These are phyloP conservation scores for Hanseniaspora osmophila DNA, from an alignment of 805 yeast genomes.

Conservation along the genomic window DNA sequence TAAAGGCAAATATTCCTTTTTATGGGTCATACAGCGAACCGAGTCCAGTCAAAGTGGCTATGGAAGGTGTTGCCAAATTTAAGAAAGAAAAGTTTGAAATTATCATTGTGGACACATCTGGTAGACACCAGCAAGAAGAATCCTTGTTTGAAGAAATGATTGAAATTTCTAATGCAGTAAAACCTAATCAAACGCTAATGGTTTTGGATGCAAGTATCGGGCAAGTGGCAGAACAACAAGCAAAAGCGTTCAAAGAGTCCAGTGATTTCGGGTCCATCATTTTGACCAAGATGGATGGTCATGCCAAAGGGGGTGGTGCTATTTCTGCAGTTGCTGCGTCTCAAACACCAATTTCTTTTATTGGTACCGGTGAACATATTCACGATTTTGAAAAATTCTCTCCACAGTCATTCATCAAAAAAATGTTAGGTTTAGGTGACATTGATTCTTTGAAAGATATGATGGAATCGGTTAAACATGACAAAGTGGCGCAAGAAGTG, in stretches of 20 bases:
- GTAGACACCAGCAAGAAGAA: constrained; percentile 91
- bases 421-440: constrained; percentile 88
- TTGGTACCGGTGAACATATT: constrained; percentile 97
- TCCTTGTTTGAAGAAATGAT: constrained; percentile 89
- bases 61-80: constrained; percentile 83
- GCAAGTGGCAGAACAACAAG: constrained; percentile 94
- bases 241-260: constrained; percentile 84
- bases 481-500: constrained; percentile 78
- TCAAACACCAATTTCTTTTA: constrained; percentile 83
- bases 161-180: constrained; percentile 74
- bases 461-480: constrained; percentile 56
- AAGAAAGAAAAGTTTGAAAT: constrained; percentile 83
- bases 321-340: constrained; percentile 97
- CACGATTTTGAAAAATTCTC: constrained; percentile 85
- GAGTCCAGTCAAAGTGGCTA: constrained; percentile 85
- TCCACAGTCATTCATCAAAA: constrained; percentile 81
- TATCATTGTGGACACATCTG: constrained; percentile 93
- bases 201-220: constrained; percentile 95
- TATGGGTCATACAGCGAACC: constrained; percentile 92
- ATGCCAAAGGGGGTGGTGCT: constrained; percentile 99
- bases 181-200: constrained; percentile 95
- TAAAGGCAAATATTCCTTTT: constrained; percentile 85
- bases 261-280: constrained; percentile 90
- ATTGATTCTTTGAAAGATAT: constrained; percentile 89
- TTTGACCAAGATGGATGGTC: constrained; percentile 94